A percentile compares a stretch with the other conserved stretches of the same genome.
Conservation (phyloP, 306 rosid species). For the Vicia faba region DNA sequence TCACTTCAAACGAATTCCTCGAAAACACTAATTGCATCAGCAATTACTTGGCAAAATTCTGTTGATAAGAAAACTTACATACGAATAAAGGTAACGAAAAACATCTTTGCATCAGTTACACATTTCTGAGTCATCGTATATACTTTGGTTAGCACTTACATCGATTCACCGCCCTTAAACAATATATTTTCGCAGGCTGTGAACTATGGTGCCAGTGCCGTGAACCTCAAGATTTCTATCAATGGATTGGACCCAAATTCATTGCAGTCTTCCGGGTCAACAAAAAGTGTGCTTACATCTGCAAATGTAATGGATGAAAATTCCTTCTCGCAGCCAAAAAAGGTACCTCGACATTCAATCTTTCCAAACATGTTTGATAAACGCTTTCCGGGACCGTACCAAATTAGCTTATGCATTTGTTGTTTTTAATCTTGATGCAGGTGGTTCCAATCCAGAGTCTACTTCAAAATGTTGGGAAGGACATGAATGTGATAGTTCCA, state of each 20-base stretch:
- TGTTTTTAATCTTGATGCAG: constrained; percentile 45
- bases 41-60: constrained; percentile 62
- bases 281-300: constrained; percentile 68
- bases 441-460: constrained; percentile 49
- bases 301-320: constrained; percentile 77
- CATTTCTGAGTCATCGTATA: constrained; percentile 7
- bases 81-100: constrained; percentile 65
- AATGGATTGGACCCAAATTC: constrained; percentile 55
- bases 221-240: constrained; percentile 55
- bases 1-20: constrained; percentile 50
- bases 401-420: constrained; percentile 24
- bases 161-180: constrained; percentile 22
- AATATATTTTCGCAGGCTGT: constrained; percentile 64
- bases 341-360: constrained; percentile 50
- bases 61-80: constrained; percentile 49
- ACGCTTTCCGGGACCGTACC: background rate
- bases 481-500: constrained; percentile 45
- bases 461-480: constrained; percentile 56
- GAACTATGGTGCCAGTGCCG: constrained; percentile 64
- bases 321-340: constrained; percentile 68
- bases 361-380: background rate
- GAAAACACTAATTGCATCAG: constrained; percentile 63
- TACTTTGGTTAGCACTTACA: constrained; percentile 11
- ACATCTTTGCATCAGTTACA: constrained; percentile 13
- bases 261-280: constrained; percentile 50